Base-by-base conservation (phyloP, 306 rosid genomes). In the Medicago arabica region DNA sequence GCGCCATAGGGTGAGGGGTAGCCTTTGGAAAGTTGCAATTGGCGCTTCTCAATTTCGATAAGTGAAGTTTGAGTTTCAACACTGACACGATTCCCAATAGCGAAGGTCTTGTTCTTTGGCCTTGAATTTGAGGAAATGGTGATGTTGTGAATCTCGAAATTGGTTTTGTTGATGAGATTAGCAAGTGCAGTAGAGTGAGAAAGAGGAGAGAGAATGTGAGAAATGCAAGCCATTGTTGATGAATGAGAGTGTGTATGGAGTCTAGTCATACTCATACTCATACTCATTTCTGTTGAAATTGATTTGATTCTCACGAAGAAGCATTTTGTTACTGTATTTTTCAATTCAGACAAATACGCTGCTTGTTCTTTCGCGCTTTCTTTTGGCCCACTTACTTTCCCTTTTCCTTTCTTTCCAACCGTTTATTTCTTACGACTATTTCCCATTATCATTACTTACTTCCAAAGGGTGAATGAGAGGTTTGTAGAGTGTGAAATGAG, bases 1-100 rank as follows among this genome's bases (percentile, higher is more conserved):
- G 97, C 92, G 28, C 97, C 97, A 25, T 92, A 84, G 4, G 96
- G 92, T 16, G 75, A 17, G 38, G 96, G 91, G 81, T 17, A 68
- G 13, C 97, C 98, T 7, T 38, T 63, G 11, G 79, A 89, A 53
- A 85, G 81, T 38, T 83, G 78, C 78, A 95, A 78, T 21, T 75
- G 77, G 1, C 89, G 75, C 41, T 73, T 75, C 3, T 81, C 83
- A 9, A 38, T 74, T 6, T 82, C 86, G 13, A 40, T 82, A 12
- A 75, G 83, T 10, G 82, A 41, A n/a, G 83, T 80, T 0, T 75
- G 77, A 6, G 88, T 74, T 15, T 73, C 69, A n/a, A 51, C 28
- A 18, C 63, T 78, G 5, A 23, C 36, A 6, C 41, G 41, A 11
- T 81, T 81, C 6, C 44, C 79, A 7, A 73, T 69, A 4, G 72